These are phyloP conservation scores for Saturnispora silvae DNA, from an alignment of 805 yeast genomes.

Conservation along the genomic window DNA sequence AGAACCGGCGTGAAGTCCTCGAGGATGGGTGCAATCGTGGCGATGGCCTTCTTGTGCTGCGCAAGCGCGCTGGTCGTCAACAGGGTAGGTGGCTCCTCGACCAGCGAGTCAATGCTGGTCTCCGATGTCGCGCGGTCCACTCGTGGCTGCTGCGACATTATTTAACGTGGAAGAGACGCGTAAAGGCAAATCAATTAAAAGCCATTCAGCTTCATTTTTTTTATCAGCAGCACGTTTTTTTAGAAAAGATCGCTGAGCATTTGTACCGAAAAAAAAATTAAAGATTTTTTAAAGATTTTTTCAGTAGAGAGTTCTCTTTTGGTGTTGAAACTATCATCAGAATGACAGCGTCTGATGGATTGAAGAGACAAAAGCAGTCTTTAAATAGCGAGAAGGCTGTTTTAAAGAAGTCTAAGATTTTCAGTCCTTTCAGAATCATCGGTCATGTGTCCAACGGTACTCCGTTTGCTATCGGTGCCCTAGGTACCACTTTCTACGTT, in stretches of 20 bases:
- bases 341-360: too few relatives aligned
- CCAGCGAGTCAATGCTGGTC: constrained; percentile 4
- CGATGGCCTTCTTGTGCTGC: constrained; percentile 50
- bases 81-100: constrained; percentile 19
- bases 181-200: neutral
- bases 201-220: too few relatives aligned
- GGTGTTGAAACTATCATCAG: too few relatives aligned
- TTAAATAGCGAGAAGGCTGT: neutral
- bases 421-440: constrained; percentile 75
- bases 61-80: constrained; percentile 25
- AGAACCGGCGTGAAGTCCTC: constrained; percentile 65
- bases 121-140: constrained; percentile 1
- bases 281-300: too few relatives aligned
- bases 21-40: constrained; percentile 68
- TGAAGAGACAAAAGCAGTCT: constrained; percentile 9
- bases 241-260: too few relatives aligned
- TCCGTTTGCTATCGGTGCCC: constrained; percentile 81
- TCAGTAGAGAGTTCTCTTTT: too few relatives aligned
- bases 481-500: constrained; percentile 79
- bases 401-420: constrained; percentile 42
- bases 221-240: too few relatives aligned
- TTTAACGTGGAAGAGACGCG: neutral
- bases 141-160: constrained; percentile 2
- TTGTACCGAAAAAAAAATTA: too few relatives aligned
- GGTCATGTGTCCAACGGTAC: constrained; percentile 83